Evolutionary conservation across 192 early-diverging fungal species (phyloP).

Genomic region (Dimargaris xerosporica): DNA sequence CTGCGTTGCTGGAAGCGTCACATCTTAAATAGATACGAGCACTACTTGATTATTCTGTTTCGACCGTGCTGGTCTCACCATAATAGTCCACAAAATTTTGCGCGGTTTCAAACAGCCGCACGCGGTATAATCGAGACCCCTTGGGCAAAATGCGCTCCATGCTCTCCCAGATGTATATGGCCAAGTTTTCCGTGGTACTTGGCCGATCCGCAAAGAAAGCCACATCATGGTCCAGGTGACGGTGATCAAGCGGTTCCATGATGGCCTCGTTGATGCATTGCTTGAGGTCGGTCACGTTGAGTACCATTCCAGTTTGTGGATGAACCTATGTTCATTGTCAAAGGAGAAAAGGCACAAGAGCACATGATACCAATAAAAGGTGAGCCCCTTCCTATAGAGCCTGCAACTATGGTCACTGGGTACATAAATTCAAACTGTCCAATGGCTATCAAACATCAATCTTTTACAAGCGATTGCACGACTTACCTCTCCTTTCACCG

Average conservation of each 20-base stretch:
- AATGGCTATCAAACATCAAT: neutral
- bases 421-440: neutral
- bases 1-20: no score
- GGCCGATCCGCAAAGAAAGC: conserved; percentile 43
- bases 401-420: no score
- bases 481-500: conserved; percentile 47
- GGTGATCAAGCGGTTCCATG: conserved; percentile 72
- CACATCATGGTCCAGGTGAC: conserved; percentile 74
- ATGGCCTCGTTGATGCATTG: conserved; percentile 52
- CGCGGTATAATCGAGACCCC: neutral
- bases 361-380: no score
- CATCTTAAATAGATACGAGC: no score
- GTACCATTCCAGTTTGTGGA: conserved; percentile 73
- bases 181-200: conserved; percentile 83
- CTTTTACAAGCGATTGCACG: neutral
- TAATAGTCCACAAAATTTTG: conserved; percentile 5
- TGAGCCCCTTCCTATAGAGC: no score
- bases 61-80: no score
- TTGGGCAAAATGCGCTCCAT: neutral
- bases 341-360: no score
- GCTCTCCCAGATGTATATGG: conserved; percentile 60
- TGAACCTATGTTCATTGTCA: conserved; percentile 44
- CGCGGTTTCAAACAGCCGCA: neutral
- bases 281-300: conserved; percentile 69
- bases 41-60: no score